These are phyloP conservation scores for Sedum album DNA, from an alignment of 164 flowering plant species.

Conservation along the genomic window DNA sequence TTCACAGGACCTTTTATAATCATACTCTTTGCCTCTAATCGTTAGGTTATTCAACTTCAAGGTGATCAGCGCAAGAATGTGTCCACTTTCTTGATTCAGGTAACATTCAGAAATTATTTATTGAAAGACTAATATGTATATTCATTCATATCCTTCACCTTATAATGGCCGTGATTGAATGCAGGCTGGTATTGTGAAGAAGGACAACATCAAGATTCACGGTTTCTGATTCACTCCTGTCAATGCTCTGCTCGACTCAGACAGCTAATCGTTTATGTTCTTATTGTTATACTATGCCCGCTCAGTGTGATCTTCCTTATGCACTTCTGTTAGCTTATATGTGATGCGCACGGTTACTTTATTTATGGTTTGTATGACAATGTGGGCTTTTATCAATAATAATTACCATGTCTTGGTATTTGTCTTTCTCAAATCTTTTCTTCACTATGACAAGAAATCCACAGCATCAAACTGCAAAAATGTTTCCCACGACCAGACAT, in stretches of 20 bases:
- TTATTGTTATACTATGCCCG: neutral
- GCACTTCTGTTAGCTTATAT: neutral
- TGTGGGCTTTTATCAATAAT: neutral
- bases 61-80: constrained; percentile 86
- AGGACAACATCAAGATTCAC: constrained; percentile 7
- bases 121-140: neutral
- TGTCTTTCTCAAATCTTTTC: too few relatives aligned
- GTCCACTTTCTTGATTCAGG: constrained; percentile 58
- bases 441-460: too few relatives aligned
- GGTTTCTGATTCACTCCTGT: neutral
- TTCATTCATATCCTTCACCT: neutral
- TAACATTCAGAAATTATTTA: constrained; percentile 1
- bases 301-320: neutral
- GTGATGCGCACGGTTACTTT: neutral
- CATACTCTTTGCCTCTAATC: neutral
- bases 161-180: neutral
- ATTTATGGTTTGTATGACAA: neutral
- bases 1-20: neutral
- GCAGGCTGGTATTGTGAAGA: constrained; percentile 3
- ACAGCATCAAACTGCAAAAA: too few relatives aligned
- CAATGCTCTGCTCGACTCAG: neutral
- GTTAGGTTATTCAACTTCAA: constrained; percentile 69
- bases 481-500: too few relatives aligned
- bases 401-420: too few relatives aligned
- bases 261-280: neutral